Base-by-base conservation (phyloP, 768 basidiomycete genomes). In the Auriscalpium orientale region DNA sequence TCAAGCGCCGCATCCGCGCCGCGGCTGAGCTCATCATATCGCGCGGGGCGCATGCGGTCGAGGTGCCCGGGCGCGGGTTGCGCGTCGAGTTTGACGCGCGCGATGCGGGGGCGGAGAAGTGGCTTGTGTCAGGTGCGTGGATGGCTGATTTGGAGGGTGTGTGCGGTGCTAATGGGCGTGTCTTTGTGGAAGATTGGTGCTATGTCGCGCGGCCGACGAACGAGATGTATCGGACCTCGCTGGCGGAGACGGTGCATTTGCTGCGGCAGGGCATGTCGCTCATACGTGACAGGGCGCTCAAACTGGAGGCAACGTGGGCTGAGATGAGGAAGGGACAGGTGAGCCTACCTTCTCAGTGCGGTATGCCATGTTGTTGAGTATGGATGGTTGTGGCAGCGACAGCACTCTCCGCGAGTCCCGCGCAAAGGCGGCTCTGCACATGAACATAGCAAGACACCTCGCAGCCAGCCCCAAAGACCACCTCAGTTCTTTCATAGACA, bases 21-120 rank as follows among this genome's bases (percentile, higher is more conserved):
- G 52, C 33, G 22, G n/a, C 53, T 35, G 18, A 10, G 8, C 45
- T 57, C 20, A 57, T 59, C 18, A 51, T 57, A 8, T 53, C 58
- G 44, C 58, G 58, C 8, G 55, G 58, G 8, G 55, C 58, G 16
- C 49, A 48, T 7, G 58, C 51, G 5, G 51, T 49, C 37, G 33
- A 35, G 37, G 46, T 47, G 46, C 21, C 18, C 46, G 7, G 20
- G 58, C 18, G 11, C 8, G 13, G 9, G 2, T 22, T 9, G 12
- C 47, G 21, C 8, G 8, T 59, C 9, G 52, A 50, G 15, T 54
- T 58, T 50, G 49, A 38, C n/a, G 37, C n/a, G 6, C 48, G 20
- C 34, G 58, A 59, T 22, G 43, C 53, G 12, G 58, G 58, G 12
- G 49, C 56, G 21, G 51, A 58, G 4, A 59, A 53, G 52, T 58